phyloP scores from a whole-genome alignment of 2,329 filamentous ascomycete genomes.

The Trematosphaeria pertusa region DNA sequence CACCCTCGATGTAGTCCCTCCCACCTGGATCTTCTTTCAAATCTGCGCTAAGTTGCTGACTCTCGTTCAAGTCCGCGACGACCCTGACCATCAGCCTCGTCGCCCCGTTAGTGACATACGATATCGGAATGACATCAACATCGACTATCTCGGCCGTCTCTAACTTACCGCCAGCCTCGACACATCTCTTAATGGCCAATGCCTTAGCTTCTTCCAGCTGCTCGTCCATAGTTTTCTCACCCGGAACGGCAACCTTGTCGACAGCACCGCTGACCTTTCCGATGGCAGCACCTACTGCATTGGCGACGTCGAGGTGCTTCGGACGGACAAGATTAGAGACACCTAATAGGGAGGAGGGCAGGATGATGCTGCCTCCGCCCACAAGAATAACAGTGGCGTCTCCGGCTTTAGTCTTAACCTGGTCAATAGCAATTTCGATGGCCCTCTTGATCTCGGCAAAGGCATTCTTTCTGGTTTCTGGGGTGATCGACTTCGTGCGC shows the following conservation, averaged over 20 bases:
- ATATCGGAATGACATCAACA: constrained; percentile 50
- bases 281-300: constrained; percentile 67
- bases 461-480: neutral
- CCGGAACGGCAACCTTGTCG: constrained; percentile 55
- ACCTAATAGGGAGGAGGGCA: constrained; percentile 56
- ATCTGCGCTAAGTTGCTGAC: neutral
- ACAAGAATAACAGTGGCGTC: constrained; percentile 63
- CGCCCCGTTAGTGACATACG: constrained; percentile 43
- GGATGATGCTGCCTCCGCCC: constrained; percentile 64
- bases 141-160: constrained; percentile 55
- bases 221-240: constrained; percentile 48
- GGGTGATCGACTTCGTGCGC: constrained; percentile 31
- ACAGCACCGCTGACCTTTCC: constrained; percentile 62
- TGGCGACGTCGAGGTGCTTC: constrained; percentile 62
- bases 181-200: constrained; percentile 39
- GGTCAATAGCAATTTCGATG: constrained; percentile 61
- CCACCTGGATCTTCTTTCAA: neutral
- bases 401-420: constrained; percentile 63
- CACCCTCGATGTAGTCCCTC: neutral
- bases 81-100: constrained; percentile 16
- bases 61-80: constrained; percentile 8
- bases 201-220: constrained; percentile 49
- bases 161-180: constrained; percentile 41
- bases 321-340: constrained; percentile 61
- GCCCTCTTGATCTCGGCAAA: constrained; percentile 51